Conservation (phyloP, 2,329 filamentous ascomycete genomes). For the Thielaviopsis populi region DNA sequence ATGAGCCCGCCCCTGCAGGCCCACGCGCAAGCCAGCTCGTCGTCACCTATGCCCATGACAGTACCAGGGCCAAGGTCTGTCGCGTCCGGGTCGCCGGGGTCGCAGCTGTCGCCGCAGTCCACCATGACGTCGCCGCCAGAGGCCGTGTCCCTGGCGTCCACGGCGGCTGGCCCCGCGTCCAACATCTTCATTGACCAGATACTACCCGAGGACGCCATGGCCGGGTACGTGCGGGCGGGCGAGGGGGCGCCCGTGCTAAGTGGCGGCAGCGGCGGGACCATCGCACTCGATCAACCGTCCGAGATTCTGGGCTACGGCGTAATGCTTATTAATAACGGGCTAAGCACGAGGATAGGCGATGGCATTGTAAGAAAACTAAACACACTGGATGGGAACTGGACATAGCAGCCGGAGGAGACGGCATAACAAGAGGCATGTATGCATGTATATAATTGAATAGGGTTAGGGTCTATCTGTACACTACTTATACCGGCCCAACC, state of each 20-base stretch:
- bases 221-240: slow-evolving; percentile 28
- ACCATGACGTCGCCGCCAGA: background rate
- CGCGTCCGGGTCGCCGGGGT: slow-evolving; percentile 7
- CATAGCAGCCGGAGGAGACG: slow-evolving; percentile 19
- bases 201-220: slow-evolving; percentile 26
- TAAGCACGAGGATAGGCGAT: slow-evolving; percentile 30
- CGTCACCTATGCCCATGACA: background rate
- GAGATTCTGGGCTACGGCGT: slow-evolving; percentile 30
- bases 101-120: slow-evolving; percentile 7
- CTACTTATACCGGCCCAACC: too few species aligned
- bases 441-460: background rate
- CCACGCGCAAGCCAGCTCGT: background rate
- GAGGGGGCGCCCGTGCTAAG: slow-evolving; percentile 27
- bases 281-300: slow-evolving; percentile 26
- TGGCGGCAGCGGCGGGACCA: slow-evolving; percentile 22
- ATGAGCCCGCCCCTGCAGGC: background rate
- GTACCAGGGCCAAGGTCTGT: background rate
- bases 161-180: slow-evolving; percentile 8
- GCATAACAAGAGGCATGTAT: background rate
- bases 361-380: slow-evolving; percentile 32
- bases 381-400: slow-evolving; percentile 28
- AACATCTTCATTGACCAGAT: slow-evolving; percentile 28
- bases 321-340: slow-evolving; percentile 27
- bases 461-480: background rate
- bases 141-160: slow-evolving; percentile 2